A percentile compares a stretch with the other conserved stretches of the same genome.
phyloP scores from a whole-genome alignment of 1,284 basidiomycete genomes.

The Schizophyllum amplum region DNA sequence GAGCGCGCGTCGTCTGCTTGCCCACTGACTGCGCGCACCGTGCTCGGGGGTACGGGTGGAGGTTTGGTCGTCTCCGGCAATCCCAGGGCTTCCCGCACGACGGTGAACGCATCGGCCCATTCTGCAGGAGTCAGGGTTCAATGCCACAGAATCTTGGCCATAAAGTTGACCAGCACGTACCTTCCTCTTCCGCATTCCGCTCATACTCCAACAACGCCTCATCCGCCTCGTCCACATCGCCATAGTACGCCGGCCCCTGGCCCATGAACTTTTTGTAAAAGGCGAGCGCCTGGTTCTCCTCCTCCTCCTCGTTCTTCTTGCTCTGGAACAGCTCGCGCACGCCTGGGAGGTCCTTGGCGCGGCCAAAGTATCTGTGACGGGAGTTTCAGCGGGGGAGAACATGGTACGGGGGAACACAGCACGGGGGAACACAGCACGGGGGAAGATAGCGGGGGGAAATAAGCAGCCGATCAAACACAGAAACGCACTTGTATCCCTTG shows the following conservation, averaged over 20 bases:
- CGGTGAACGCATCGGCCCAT: constrained; percentile 63
- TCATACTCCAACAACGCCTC: constrained; percentile 67
- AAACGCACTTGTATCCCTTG: constrained; percentile 92
- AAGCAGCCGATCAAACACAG: neutral
- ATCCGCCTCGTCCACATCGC: constrained; percentile 85
- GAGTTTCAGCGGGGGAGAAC: constrained; percentile 1
- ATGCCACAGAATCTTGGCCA: constrained; percentile 1
- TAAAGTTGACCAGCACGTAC: constrained; percentile 30
- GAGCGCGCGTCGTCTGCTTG: constrained; percentile 6
- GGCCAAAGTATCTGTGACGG: constrained; percentile 80
- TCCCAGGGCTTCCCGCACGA: constrained; percentile 49
- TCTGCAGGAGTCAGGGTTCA: constrained; percentile 29
- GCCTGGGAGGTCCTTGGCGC: constrained; percentile 93
- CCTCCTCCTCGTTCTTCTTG: constrained; percentile 76
- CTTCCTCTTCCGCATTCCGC: constrained; percentile 63
- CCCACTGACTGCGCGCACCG: constrained; percentile 6
- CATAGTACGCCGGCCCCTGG: constrained; percentile 86
- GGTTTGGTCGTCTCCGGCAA: constrained; percentile 44
- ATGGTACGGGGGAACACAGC: no score
- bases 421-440: no score
- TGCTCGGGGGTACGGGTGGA: constrained; percentile 23
- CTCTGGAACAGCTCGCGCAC: constrained; percentile 90
- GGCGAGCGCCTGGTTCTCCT: constrained; percentile 70
- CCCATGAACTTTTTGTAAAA: constrained; percentile 88
- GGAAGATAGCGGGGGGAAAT: no score